A percentile compares a stretch with the other conserved stretches of the same genome.
phyloP scores from a whole-genome alignment of 169 alveolate species.

The Eimeria maxima region DNA sequence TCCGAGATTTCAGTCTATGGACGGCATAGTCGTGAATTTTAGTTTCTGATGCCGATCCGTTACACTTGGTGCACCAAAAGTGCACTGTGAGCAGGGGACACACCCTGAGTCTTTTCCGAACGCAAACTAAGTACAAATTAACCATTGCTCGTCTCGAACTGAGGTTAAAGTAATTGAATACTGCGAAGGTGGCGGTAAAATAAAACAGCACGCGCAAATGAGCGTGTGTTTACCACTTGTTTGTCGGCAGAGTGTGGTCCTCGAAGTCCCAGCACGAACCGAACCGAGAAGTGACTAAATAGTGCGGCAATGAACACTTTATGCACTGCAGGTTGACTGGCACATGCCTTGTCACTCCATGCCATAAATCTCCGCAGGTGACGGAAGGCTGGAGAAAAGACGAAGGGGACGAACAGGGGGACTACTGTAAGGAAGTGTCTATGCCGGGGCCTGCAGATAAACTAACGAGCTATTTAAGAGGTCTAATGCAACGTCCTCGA shows the following conservation, averaged over 20 bases:
- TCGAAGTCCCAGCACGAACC: neutral
- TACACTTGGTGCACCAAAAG: neutral
- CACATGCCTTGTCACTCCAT: neutral
- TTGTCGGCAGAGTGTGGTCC: neutral
- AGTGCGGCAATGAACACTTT: neutral
- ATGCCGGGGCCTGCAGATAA: neutral
- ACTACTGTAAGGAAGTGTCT: neutral
- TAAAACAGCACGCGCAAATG: neutral
- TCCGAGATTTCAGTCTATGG: neutral
- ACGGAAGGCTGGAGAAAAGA: neutral
- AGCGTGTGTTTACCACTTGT: neutral
- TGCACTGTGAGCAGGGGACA: neutral
- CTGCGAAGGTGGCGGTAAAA: neutral
- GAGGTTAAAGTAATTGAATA: neutral
- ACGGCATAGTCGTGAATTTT: neutral
- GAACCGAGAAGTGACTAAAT: neutral
- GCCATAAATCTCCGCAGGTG: neutral
- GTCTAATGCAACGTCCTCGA: constrained; percentile 53
- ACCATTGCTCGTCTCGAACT: neutral
- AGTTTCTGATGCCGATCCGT: neutral
- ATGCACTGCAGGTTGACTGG: neutral
- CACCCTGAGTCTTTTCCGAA: neutral
- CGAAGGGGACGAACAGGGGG: neutral
- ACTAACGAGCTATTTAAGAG: neutral
- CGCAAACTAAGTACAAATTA: neutral